Evolutionary conservation across 1,139 yeast genomes (phyloP), one percentile per base, ranked within the genome.

Genomic region (Arxiozyma heterogenica): DNA sequence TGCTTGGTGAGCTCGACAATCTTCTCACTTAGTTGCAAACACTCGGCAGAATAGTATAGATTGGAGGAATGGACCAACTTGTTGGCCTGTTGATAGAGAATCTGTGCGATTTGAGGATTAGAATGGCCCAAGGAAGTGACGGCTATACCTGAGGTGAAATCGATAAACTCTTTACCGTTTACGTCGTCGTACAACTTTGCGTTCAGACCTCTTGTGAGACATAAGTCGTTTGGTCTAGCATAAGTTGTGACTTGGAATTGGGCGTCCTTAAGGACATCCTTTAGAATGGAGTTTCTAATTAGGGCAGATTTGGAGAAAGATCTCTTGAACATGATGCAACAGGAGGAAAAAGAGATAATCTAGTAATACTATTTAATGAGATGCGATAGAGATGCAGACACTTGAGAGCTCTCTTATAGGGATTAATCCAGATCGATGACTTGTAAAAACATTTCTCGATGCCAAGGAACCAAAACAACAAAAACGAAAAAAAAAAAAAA

Each of bases 51-150:
- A 70, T 87, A 84, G 73, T 83, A 91, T 59, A 93, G 74, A 66
- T 93, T 93, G 5, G 96, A 87, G 58, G 90, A 80, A 67, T 93
- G 98, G 55, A 90, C 76, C 59, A 93, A 74, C 15, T 84, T 82
- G 44, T 72, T 70, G 1, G 93, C 81, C 71, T 93, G 98, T 49
- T 85, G 84, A 54, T 73, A 70, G 57, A 90, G 69, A 57, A 93
- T 80, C 55, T 84, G 74, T 5, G 95, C 78, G 44, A 93, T 77
- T 58, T 82, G 84, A 5, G 83, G 82, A 64, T 93, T 79, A 39
- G 90, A 75, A 69, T 93, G 98, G 3, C 98, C 98, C 59, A 93
- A 75, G 1, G 87, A 84, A n/a, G 96, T 91, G 18, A 93, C 98
- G 0, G 98, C 98, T 61, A 93, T 90, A 51, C 98, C 98, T 1